These are phyloP conservation scores for Clavispora carvajalis DNA, from an alignment of 805 yeast genomes.

Conservation along the genomic window DNA sequence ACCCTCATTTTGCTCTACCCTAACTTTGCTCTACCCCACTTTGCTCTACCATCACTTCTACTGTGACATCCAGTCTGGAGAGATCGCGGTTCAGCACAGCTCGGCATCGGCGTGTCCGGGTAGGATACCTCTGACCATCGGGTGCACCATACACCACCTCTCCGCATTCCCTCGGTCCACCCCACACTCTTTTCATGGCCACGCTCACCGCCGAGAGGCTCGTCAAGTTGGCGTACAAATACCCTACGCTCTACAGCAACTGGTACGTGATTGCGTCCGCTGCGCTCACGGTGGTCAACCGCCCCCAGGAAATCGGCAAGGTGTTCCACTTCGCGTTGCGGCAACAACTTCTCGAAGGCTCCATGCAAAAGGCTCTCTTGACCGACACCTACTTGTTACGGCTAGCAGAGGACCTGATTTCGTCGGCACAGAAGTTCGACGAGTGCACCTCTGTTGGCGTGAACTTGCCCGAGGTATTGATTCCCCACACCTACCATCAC, in stretches of 20 bases:
- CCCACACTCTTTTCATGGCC: conserved; percentile 8
- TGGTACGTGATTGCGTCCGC: conserved; percentile 85
- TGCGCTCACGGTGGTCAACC: conserved; percentile 73
- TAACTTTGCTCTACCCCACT: too few relatives aligned
- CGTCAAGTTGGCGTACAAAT: conserved; percentile 45
- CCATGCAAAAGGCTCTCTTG: conserved; percentile 19
- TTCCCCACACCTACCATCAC: conserved; percentile 35
- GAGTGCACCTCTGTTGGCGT: conserved; percentile 40
- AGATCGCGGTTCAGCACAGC: too few relatives aligned
- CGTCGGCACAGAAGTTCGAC: conserved; percentile 31
- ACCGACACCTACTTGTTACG: conserved; percentile 29
- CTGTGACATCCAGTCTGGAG: too few relatives aligned
- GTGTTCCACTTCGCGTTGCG: conserved; percentile 64
- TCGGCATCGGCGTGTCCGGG: too few relatives aligned
- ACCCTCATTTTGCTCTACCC: too few relatives aligned
- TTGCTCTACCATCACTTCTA: too few relatives aligned
- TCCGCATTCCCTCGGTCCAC: conserved; percentile 1
- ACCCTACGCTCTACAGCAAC: conserved; percentile 47
- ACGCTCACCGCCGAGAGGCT: conserved; percentile 50
- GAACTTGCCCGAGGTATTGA: conserved; percentile 36
- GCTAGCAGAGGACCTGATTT: conserved; percentile 36
- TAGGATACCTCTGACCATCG: background rate
- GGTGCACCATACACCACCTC: background rate
- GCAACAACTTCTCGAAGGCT: conserved; percentile 36
- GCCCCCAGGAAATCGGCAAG: conserved; percentile 73